Percentiles rank a stretch among this genome's conserved stretches.
Conservation (phyloP, 1,284 basidiomycete genomes). For the Malassezia caprae region DNA sequence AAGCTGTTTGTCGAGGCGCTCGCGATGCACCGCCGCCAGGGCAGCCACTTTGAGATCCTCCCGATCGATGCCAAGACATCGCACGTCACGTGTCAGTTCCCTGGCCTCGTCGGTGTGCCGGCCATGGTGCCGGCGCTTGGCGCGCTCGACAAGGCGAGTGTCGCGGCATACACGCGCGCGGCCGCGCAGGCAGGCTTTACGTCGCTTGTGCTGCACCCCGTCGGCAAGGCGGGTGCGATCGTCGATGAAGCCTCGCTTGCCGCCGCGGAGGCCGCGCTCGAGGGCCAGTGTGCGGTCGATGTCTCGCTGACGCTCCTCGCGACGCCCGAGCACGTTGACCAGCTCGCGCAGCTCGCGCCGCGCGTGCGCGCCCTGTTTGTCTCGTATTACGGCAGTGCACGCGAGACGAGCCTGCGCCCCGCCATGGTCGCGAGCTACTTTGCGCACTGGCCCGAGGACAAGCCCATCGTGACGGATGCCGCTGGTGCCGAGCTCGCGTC, state of each 20-base stretch:
- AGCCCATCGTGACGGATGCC: conserved; percentile 87
- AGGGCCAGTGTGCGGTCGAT: conserved; percentile 35
- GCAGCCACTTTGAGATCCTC: conserved; percentile 69
- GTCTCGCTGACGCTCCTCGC: conserved; percentile 39
- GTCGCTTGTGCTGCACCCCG: conserved; percentile 31
- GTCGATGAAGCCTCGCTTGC: conserved; percentile 29
- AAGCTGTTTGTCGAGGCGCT: conserved; percentile 93
- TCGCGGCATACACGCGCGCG: conserved; percentile 18
- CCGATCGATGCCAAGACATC: conserved; percentile 81
- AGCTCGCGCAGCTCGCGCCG: conserved; percentile 29
- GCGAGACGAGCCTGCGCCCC: conserved; percentile 27
- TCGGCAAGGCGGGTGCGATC: conserved; percentile 20
- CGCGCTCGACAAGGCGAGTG: conserved; percentile 34
- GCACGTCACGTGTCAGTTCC: conserved; percentile 82
- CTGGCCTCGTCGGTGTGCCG: conserved; percentile 79
- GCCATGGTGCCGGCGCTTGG: conserved; percentile 73
- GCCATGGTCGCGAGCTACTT: conserved; percentile 71
- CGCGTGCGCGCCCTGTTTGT: conserved; percentile 38
- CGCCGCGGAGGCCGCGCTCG: conserved; percentile 37
- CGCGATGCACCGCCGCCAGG: conserved; percentile 58
- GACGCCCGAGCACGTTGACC: conserved; percentile 26
- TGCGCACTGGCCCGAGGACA: conserved; percentile 78
- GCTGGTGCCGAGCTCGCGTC: conserved; percentile 85
- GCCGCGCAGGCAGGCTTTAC: conserved; percentile 35
- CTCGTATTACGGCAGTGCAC: conserved; percentile 32